A percentile compares a stretch with the other conserved stretches of the same genome.
phyloP scores from a whole-genome alignment of 2,329 filamentous ascomycete genomes.

The Onygenales sp. region DNA sequence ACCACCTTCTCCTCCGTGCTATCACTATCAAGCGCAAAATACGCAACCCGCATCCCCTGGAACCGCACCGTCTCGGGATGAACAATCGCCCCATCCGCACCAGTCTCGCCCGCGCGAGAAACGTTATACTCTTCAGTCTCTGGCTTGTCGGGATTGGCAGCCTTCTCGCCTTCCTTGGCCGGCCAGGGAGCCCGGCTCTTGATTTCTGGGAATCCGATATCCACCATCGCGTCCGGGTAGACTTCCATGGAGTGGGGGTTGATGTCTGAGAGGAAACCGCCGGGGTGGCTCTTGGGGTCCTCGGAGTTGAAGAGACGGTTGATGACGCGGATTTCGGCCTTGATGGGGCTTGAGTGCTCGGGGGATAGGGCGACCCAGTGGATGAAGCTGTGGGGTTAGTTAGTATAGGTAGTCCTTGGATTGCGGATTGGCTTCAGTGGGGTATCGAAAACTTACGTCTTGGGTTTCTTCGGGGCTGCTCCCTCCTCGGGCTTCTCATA shows the following conservation, averaged over 20 bases:
- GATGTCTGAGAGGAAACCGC: slow-evolving; percentile 74
- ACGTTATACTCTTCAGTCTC: slow-evolving; percentile 15
- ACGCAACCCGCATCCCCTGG: slow-evolving; percentile 82
- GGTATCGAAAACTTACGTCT: slow-evolving; percentile 46
- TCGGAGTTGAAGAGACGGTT: slow-evolving; percentile 79
- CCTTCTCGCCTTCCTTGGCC: slow-evolving; percentile 59
- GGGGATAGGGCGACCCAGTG: slow-evolving; percentile 77
- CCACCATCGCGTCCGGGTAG: slow-evolving; percentile 69
- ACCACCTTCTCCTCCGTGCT: slow-evolving; percentile 68
- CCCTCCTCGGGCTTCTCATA: slow-evolving; percentile 59
- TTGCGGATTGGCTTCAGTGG: neutral
- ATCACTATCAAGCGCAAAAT: slow-evolving; percentile 53
- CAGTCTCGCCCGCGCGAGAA: slow-evolving; percentile 10
- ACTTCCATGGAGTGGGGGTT: slow-evolving; percentile 76
- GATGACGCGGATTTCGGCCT: slow-evolving; percentile 67
- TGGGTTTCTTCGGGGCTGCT: slow-evolving; percentile 53
- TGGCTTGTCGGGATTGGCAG: slow-evolving; percentile 44
- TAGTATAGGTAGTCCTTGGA: neutral
- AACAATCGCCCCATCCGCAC: slow-evolving; percentile 9
- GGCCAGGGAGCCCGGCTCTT: slow-evolving; percentile 68
- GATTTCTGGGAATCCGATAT: slow-evolving; percentile 74
- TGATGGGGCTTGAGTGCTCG: slow-evolving; percentile 48
- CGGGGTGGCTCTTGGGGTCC: slow-evolving; percentile 66
- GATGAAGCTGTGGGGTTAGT: slow-evolving; percentile 44
- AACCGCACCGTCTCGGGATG: slow-evolving; percentile 73